These are phyloP conservation scores for Colletotrichum ledebouriae DNA, from an alignment of 2,329 filamentous ascomycete species.

Conservation along the genomic window DNA sequence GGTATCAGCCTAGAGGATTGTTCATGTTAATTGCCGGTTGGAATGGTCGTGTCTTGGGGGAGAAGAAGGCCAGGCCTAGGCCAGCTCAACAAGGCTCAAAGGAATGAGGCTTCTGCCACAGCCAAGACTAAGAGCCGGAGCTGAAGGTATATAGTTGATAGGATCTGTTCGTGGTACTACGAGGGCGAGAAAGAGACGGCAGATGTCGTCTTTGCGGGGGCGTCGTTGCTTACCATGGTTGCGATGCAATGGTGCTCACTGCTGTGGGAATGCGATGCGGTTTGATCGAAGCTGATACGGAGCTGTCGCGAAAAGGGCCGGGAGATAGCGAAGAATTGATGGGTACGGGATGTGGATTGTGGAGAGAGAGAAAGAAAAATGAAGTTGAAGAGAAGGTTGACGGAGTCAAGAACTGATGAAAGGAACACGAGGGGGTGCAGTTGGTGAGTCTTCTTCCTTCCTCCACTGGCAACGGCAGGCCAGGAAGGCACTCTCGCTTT, in stretches of 20 bases:
- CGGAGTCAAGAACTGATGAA: neutral
- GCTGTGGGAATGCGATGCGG: constrained; percentile 16
- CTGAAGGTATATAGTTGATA: neutral
- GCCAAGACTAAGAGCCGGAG: constrained; percentile 5
- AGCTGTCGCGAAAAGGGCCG: constrained; percentile 5
- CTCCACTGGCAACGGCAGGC: neutral
- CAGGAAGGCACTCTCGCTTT: neutral
- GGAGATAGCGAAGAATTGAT: neutral
- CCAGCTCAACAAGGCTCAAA: constrained; percentile 3
- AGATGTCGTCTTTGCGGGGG: neutral
- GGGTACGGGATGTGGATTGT: neutral
- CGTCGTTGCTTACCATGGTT: constrained; percentile 28
- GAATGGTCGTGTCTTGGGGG: constrained; percentile 35
- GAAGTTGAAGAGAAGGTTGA: constrained; percentile 20
- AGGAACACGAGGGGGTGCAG: constrained; percentile 22
- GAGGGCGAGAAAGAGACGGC: neutral
- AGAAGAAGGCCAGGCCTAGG: neutral
- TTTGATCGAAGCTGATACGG: neutral
- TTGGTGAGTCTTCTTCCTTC: constrained; percentile 15
- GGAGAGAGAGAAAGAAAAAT: neutral
- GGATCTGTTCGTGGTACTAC: neutral
- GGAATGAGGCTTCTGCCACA: neutral
- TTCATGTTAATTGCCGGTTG: constrained; percentile 16
- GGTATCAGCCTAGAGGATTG: constrained; percentile 70
- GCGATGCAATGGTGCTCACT: constrained; percentile 16